Percentiles rank a stretch among this genome's conserved stretches.
phyloP scores from a whole-genome alignment of 202 grass and related monocot genomes.

The Schoenoplectus triqueter region DNA sequence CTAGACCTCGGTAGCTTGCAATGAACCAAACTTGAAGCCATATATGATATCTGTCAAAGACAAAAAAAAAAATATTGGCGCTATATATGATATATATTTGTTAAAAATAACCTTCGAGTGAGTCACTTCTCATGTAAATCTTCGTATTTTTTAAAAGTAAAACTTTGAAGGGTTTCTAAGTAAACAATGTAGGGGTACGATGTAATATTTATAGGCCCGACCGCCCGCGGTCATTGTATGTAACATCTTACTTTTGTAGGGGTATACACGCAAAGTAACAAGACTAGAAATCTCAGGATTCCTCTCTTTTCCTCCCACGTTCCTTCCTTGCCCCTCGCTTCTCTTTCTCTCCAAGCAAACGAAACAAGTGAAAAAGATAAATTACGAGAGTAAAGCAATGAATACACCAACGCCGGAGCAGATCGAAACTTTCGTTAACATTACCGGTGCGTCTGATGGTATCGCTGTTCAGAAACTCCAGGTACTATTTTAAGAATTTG shows the following conservation, averaged over 20 bases:
- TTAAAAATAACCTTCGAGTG: no score
- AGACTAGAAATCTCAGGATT: slow-evolving; percentile 38
- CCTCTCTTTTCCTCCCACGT: slow-evolving; percentile 27
- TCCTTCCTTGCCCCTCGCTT: neutral
- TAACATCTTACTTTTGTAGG: neutral
- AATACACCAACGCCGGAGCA: slow-evolving; percentile 59
- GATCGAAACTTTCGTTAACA: slow-evolving; percentile 86
- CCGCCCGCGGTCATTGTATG: neutral
- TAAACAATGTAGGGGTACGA: neutral
- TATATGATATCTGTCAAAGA: neutral
- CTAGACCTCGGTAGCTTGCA: neutral
- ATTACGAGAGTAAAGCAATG: slow-evolving; percentile 44
- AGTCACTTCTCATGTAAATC: no score
- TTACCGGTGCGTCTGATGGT: slow-evolving; percentile 69
- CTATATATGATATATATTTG: no score
- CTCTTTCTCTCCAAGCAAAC: slow-evolving; percentile 34
- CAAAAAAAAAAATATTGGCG: no score
- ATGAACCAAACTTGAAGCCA: neutral
- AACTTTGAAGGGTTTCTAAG: slow-evolving; percentile 11
- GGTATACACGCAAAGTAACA: slow-evolving; percentile 22
- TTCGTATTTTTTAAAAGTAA: neutral
- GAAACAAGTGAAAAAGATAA: slow-evolving; percentile 17
- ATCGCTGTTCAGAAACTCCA: slow-evolving; percentile 80
- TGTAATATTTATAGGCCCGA: no score
- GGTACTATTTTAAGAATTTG: slow-evolving; percentile 45